phyloP scores from a whole-genome alignment of 805 yeast species.

The Starmerella bombicola region DNA sequence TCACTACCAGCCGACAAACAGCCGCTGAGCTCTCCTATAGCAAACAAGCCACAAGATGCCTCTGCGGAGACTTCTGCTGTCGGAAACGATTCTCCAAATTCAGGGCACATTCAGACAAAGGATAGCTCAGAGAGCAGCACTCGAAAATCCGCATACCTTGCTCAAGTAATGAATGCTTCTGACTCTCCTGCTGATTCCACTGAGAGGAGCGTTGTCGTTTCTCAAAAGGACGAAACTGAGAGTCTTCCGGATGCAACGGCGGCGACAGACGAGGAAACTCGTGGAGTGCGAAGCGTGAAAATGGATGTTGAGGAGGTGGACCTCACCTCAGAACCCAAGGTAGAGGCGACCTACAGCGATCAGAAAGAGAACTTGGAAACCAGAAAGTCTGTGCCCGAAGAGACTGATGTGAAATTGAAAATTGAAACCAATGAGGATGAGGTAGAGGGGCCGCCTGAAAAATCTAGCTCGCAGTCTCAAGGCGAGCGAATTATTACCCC shows the following conservation, averaged over 20 bases:
- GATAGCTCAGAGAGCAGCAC: too few species aligned
- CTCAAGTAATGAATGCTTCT: background rate
- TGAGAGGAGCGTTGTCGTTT: background rate
- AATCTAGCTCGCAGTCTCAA: background rate
- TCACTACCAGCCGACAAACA: too few species aligned
- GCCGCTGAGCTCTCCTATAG: too few species aligned
- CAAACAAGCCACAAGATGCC: too few species aligned
- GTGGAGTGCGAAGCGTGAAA: background rate
- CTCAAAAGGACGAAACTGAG: background rate
- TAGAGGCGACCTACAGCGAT: background rate
- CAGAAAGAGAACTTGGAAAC: background rate
- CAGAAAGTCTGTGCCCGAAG: background rate
- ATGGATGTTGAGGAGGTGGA: background rate
- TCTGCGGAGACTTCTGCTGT: too few species aligned
- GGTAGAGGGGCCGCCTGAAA: background rate
- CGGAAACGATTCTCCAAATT: too few species aligned
- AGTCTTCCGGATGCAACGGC: background rate
- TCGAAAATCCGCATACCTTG: background rate
- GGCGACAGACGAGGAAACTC: background rate
- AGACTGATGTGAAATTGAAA: background rate
- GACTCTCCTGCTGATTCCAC: background rate
- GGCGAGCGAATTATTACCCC: constrained; percentile 5
- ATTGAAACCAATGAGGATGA: background rate
- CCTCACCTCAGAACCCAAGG: background rate
- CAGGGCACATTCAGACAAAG: too few species aligned